Base-by-base conservation (phyloP, 192 early-diverging fungal species). In the Dimargaris xerosporica region DNA sequence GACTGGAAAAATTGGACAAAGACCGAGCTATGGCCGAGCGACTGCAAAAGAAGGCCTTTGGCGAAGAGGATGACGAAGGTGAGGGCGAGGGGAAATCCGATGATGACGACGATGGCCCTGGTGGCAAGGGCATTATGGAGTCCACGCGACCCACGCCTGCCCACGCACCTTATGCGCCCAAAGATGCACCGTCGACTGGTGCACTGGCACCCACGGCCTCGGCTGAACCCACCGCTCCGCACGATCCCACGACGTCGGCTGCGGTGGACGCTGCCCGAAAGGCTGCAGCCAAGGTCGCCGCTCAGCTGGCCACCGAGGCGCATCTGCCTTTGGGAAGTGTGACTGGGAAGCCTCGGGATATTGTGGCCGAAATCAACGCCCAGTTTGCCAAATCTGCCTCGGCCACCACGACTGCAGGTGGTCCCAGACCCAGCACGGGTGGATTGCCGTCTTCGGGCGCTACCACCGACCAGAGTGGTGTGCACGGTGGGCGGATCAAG, bases 1-100 rank as follows among this genome's bases (percentile, higher is more conserved):
- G 96, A 26, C 74, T 99, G 34, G 93, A 96, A 61, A 84, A 88
- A 66, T 75, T 99, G 62, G 94, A 97, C 54, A 87, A 89, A 65
- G 88, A 97, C 60, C 82, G 94, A 53, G 90, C 89, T 62, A 71
- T 85, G 63, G 83, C 93, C 21, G 90, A 94, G 69, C 85, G 88
- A 69, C 84, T 93, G 31, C 93, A 99, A 68, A 91, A 89, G 75
- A 87, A 88, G 73, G 77, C 85, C 0, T 87, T 86, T 71, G 82
- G 91, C 73, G 80, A 79, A 2, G 89, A 88, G 12, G 81, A 84
- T 28, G 78, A 79, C 25, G 68, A 66, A 9, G 78, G 70, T 0
- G 77, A 74, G 21, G 79, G 73, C n/a, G 78, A 65, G 17, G 73
- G 69, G 60, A 47, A 77, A 53, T 34, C 62, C 62, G 66, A 74